Evolutionary conservation across 305 asterid genomes (phyloP).

Genomic region (Solanum hybrid): DNA sequence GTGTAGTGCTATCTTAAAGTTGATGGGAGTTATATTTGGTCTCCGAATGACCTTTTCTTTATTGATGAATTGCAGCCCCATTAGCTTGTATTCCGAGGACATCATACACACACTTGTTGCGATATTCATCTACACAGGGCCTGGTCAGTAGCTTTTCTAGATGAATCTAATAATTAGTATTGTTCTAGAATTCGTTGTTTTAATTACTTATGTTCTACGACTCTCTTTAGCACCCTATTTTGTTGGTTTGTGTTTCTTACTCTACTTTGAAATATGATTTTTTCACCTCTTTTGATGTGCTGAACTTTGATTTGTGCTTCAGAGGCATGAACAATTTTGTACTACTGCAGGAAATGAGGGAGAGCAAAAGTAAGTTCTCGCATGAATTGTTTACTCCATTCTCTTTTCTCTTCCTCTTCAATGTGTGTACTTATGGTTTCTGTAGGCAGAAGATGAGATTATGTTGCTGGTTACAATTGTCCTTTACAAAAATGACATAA

Average conservation of each 20-base stretch:
- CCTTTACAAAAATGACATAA: neutral
- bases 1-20: neutral
- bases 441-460: neutral
- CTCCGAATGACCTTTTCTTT: neutral
- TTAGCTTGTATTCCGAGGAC: neutral
- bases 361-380: constrained; percentile 39
- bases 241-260: neutral
- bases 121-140: neutral
- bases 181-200: neutral
- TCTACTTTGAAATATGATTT: neutral
- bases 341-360: constrained; percentile 42
- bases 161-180: neutral
- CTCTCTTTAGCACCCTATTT: neutral
- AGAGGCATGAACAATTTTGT: constrained; percentile 46
- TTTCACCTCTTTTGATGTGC: neutral
- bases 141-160: neutral
- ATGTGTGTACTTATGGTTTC: neutral
- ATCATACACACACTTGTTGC: neutral
- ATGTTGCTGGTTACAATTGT: neutral
- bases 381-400: neutral
- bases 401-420: neutral
- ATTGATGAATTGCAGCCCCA: neutral
- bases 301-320: constrained; percentile 13
- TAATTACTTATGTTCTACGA: neutral
- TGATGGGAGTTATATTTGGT: neutral